Evolutionary conservation across 1,284 basidiomycete species (phyloP).

Genomic region (Phlebopus sp.): DNA sequence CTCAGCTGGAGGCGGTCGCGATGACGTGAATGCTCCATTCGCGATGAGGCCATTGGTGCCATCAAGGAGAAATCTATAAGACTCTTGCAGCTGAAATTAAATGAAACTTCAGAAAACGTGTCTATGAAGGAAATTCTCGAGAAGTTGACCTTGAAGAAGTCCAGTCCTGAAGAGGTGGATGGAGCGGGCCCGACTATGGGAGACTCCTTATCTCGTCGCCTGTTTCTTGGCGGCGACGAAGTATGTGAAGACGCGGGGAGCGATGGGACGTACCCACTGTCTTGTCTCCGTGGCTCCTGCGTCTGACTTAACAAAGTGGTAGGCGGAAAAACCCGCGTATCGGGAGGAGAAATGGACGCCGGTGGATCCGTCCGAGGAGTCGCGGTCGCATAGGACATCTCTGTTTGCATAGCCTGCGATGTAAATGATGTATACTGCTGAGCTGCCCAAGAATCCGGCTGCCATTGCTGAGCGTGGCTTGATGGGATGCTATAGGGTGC

Average conservation of each 20-base stretch:
- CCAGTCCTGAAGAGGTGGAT: conserved; percentile 32
- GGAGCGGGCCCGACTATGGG: conserved; percentile 23
- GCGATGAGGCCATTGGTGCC: conserved; percentile 32
- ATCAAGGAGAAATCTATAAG: conserved; percentile 45
- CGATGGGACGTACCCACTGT: conserved; percentile 31
- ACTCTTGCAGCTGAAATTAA: conserved; percentile 40
- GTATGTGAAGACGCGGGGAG: conserved; percentile 28
- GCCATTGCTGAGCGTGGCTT: conserved; percentile 34
- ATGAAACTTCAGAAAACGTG: conserved; percentile 16
- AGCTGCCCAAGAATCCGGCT: conserved; percentile 34
- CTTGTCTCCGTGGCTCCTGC: conserved; percentile 32
- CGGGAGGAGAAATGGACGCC: conserved; percentile 22
- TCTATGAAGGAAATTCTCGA: conserved; percentile 1
- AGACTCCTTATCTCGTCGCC: conserved; percentile 38
- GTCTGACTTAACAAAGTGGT: conserved; percentile 18
- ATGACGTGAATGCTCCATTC: conserved; percentile 25
- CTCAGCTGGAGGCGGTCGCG: conserved; percentile 34
- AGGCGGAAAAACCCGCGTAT: conserved; percentile 28
- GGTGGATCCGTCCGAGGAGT: conserved; percentile 32
- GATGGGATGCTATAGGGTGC: conserved; percentile 28
- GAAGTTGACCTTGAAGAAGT: conserved; percentile 51
- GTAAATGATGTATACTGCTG: conserved; percentile 34
- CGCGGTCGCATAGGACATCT: conserved; percentile 34
- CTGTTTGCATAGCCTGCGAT: conserved; percentile 26
- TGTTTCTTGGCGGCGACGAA: conserved; percentile 29